These are phyloP conservation scores for Dalbergia cochinchinensis DNA, from an alignment of 306 rosid genomes.

Conservation along the genomic window DNA sequence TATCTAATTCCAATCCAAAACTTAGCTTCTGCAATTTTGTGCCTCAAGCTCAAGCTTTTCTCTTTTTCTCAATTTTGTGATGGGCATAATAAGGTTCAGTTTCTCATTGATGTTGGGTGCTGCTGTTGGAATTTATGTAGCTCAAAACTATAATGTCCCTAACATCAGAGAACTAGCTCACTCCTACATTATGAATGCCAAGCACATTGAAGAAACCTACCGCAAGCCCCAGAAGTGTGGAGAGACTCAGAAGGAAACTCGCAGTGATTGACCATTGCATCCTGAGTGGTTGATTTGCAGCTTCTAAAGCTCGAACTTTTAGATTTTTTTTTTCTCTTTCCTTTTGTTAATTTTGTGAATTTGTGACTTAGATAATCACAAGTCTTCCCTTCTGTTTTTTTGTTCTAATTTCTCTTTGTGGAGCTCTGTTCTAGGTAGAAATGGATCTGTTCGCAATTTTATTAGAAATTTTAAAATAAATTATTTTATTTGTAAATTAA, in stretches of 20 bases:
- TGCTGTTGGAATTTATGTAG: conserved; percentile 41
- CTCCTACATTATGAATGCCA: conserved; percentile 31
- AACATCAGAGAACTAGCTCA: conserved; percentile 35
- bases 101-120: conserved; percentile 43
- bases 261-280: neutral
- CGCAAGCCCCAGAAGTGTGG: conserved; percentile 41
- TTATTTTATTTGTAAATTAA: neutral
- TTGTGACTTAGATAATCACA: neutral
- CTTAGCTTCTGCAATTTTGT: neutral
- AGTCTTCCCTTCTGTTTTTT: neutral
- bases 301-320: too few species aligned
- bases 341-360: too few species aligned
- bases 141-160: conserved; percentile 56
- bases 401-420: neutral
- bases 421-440: neutral
- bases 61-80: neutral
- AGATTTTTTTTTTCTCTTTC: too few species aligned
- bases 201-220: conserved; percentile 41
- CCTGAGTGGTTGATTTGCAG: too few species aligned
- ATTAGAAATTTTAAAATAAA: neutral
- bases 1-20: neutral
- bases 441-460: neutral
- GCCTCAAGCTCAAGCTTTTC: neutral
- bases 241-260: neutral
- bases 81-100: conserved; percentile 45